Conservation (phyloP, 73 alveolate species). For the Tetrahymena borealis region DNA sequence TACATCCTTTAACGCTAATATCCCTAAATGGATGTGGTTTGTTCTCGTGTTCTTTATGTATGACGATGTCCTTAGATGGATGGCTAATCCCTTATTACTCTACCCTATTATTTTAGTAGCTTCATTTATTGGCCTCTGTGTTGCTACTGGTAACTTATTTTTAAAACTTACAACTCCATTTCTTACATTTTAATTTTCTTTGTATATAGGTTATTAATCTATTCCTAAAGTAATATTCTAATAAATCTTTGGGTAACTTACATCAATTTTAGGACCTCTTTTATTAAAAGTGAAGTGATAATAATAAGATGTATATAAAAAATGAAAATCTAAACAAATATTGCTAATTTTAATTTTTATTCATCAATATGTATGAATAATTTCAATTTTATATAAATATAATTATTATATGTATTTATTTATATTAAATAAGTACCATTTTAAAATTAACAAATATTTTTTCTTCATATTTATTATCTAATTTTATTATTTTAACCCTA, state of each 20-base stretch:
- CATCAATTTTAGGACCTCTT: conserved; percentile 5
- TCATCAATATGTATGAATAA: too few relatives aligned
- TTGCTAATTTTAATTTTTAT: too few relatives aligned
- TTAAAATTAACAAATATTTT: too few relatives aligned
- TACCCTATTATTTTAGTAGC: conserved; percentile 19
- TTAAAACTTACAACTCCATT: neutral
- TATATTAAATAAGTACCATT: too few relatives aligned
- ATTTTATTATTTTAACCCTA: too few relatives aligned
- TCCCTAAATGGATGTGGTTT: conserved; percentile 34
- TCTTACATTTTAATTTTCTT: neutral
- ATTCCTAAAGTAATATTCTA: conserved; percentile 34
- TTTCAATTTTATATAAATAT: too few relatives aligned
- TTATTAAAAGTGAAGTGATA: conserved; percentile 2
- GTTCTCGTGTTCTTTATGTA: conserved; percentile 27
- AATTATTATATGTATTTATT: too few relatives aligned
- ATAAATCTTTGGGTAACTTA: conserved; percentile 5
- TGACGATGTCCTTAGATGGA: conserved; percentile 45
- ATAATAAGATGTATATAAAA: too few relatives aligned
- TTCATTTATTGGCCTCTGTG: conserved; percentile 29
- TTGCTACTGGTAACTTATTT: conserved; percentile 15
- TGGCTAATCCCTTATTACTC: conserved; percentile 32
- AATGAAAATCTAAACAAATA: too few relatives aligned
- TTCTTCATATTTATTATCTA: too few relatives aligned
- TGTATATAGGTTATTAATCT: conserved; percentile 11
- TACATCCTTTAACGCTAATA: conserved; percentile 1